Base-by-base conservation (phyloP, 108 stramenopile genomes). In the Stephanodiscus triporus region DNA sequence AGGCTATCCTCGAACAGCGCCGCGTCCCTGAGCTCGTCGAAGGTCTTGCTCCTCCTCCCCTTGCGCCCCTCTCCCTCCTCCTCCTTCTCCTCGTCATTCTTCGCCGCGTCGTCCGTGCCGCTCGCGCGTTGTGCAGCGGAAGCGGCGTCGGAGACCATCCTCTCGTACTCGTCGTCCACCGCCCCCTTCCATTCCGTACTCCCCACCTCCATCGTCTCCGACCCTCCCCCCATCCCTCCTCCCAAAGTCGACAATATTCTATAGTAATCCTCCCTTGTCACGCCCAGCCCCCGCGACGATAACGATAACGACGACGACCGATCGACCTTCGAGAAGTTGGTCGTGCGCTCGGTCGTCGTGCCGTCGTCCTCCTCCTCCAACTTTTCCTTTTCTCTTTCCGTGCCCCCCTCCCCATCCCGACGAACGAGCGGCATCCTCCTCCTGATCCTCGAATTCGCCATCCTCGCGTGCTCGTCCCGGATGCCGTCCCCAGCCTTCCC, bases 251-350 rank as follows among this genome's bases (percentile, higher is more conserved):
- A 38, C 4, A 72, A 40, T 32, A 77, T 26, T 10, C 22, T 19
- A 30, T 79, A 72, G 49, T 75, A 68, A 37, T 58, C 64, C 17
- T 62, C 9, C 9, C 80, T 11, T 19, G 60, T 45, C 11, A 77
- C 29, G 36, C 76, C 80, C 40, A 76, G 56, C 0, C 63, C 74
- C 42, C 17, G 13, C 9, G 2, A 6, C 37, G 40, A 47, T 19
- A 43, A 22, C 23, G 8, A 16, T 1, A 61, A 66, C 32, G 61
- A 22, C 23, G 8, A 16, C 4, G 66, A 66, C 60, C 69, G 37
- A 53, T 85, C 72, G 11, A 47, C 23, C 0, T 63, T 82, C 1
- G 81, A 82, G 75, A 85, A 85, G 34, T 85, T 85, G 2, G 84
- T 85, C 9, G 84, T 82, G 23, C 81, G 51, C 1, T 56, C 56